A percentile compares a stretch with the other conserved stretches of the same genome.
Evolutionary conservation across 1,284 basidiomycete species (phyloP).

Genomic region (Lentinula novae-zelandiae): DNA sequence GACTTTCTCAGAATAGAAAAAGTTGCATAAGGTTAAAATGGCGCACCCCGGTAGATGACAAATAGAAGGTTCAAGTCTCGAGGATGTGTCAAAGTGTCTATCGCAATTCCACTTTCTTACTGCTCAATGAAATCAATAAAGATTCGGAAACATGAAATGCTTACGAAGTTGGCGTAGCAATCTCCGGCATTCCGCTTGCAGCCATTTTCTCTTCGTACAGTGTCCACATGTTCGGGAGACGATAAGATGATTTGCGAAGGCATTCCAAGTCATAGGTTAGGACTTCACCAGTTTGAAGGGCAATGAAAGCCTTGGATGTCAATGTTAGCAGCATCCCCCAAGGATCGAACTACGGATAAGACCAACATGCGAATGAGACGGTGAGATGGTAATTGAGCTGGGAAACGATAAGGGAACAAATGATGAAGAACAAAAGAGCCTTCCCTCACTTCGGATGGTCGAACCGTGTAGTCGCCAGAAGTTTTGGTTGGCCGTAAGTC

Average conservation of each 20-base stretch:
- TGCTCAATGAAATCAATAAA: not conserved
- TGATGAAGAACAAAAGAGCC: not conserved
- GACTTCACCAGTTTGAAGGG: conserved; percentile 54
- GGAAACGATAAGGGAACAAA: conserved; percentile 1
- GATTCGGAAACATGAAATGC: conserved; percentile 11
- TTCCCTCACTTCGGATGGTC: conserved; percentile 36
- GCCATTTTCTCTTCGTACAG: conserved; percentile 67
- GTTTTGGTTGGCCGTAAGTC: conserved; percentile 48
- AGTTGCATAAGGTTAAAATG: not conserved
- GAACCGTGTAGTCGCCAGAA: conserved; percentile 49
- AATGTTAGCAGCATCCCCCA: not conserved
- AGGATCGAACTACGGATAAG: conserved; percentile 17
- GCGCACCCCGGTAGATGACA: conserved; percentile 74
- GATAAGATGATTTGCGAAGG: conserved; percentile 59
- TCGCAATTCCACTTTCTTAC: conserved; percentile 34
- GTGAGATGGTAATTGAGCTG: conserved; percentile 63
- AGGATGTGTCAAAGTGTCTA: conserved; percentile 74
- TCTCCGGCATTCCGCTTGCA: conserved; percentile 50
- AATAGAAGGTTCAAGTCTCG: conserved; percentile 79
- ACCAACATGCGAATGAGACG: conserved; percentile 76
- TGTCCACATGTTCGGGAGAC: conserved; percentile 73
- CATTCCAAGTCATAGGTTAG: conserved; percentile 72
- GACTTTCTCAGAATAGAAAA: not conserved
- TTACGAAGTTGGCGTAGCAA: conserved; percentile 39
- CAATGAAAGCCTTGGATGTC: conserved; percentile 52